Conservation (phyloP, 352 stramenopile species). For the Phytophthora pistaciae region DNA sequence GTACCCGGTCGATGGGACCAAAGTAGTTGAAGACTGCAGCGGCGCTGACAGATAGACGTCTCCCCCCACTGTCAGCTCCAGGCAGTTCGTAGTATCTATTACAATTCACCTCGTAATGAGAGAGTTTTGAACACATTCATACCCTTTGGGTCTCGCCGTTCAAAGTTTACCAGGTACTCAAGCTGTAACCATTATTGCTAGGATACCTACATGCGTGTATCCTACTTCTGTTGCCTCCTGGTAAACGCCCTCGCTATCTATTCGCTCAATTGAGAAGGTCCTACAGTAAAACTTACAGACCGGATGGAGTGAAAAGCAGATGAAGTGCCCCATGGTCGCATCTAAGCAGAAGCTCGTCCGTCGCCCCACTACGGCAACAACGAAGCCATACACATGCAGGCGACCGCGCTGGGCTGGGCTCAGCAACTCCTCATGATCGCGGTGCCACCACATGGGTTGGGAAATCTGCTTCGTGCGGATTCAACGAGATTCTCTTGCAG, state of each 20-base stretch:
- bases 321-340: background rate
- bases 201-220: background rate
- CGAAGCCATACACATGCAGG: background rate
- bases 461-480: background rate
- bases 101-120: conserved; percentile 33
- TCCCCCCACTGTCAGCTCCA: background rate
- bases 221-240: background rate
- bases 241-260: background rate
- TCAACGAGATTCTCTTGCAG: conserved; percentile 2
- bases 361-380: background rate
- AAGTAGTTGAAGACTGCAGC: conserved; percentile 15
- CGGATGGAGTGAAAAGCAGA: background rate
- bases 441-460: conserved; percentile 6
- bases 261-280: background rate
- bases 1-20: conserved; percentile 1
- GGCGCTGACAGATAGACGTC: conserved; percentile 18
- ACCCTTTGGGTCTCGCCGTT: background rate
- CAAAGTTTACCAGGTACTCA: background rate
- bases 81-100: conserved; percentile 41
- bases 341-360: conserved; percentile 2
- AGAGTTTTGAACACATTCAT: conserved; percentile 21
- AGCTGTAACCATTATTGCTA: background rate
- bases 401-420: background rate
- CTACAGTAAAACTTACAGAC: background rate
- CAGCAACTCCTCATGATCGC: conserved; percentile 27